phyloP scores from a whole-genome alignment of 768 basidiomycete species.

The Cystoderma amianthinum region DNA sequence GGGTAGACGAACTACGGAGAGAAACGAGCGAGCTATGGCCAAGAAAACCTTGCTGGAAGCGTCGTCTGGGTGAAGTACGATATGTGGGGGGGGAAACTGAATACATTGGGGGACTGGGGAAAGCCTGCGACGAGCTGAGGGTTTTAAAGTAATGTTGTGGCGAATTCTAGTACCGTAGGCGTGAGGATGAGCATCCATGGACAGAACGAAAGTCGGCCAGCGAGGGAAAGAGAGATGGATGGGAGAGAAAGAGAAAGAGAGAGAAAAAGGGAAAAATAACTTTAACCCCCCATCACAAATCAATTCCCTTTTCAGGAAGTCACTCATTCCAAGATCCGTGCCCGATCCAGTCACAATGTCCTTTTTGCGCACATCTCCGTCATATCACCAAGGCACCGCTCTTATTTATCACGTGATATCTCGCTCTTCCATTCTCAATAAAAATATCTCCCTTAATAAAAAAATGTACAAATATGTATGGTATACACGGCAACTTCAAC shows the following conservation, averaged over 20 bases:
- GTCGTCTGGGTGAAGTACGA: conserved; percentile 72
- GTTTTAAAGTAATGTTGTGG: conserved; percentile 44
- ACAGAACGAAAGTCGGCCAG: conserved; percentile 1
- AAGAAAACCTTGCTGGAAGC: conserved; percentile 65
- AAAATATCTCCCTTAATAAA: no score
- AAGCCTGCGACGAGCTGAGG: conserved; percentile 43
- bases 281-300: conserved; percentile 3
- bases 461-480: no score
- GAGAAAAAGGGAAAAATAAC: conserved; percentile 16
- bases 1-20: conserved; percentile 64
- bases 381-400: no score
- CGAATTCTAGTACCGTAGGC: conserved; percentile 50
- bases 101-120: conserved; percentile 31
- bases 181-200: conserved; percentile 17
- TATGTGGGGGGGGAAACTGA: conserved; percentile 52
- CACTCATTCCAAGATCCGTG: conserved; percentile 16
- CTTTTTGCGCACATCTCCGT: no score
- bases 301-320: conserved; percentile 1
- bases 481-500: no score
- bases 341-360: no score
- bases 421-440: no score
- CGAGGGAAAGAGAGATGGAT: conserved; percentile 8
- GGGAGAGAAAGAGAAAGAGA: conserved; percentile 10
- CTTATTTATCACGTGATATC: no score
- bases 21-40: conserved; percentile 65